Percentiles rank a stretch among this genome's conserved stretches.
Evolutionary conservation across 2,329 filamentous ascomycete genomes (phyloP).

Genomic region (Huntiella decipiens): DNA sequence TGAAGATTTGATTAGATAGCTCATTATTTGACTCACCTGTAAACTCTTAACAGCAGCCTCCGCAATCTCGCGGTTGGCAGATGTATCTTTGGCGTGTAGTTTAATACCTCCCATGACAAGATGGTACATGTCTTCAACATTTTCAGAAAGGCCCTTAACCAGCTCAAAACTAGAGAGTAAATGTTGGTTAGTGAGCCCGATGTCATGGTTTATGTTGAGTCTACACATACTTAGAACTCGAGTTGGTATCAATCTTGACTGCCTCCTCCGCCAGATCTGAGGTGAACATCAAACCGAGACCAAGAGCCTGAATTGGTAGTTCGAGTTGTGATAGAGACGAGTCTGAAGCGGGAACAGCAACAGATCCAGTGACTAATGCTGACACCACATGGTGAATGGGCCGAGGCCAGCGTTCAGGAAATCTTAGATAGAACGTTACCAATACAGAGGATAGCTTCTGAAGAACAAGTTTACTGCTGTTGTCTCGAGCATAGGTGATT

Average conservation of each 20-base stretch:
- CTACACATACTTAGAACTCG: constrained; percentile 31
- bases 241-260: constrained; percentile 45
- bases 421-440: constrained; percentile 56
- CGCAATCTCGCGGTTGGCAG: constrained; percentile 20
- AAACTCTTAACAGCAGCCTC: constrained; percentile 41
- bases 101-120: constrained; percentile 24
- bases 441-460: constrained; percentile 63
- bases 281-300: constrained; percentile 9
- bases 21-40: constrained; percentile 28
- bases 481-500: constrained; percentile 30
- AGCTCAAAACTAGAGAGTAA: constrained; percentile 19
- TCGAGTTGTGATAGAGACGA: too few relatives aligned
- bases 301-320: not conserved
- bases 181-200: constrained; percentile 16
- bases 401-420: constrained; percentile 45
- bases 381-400: constrained; percentile 43
- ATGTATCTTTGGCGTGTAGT: constrained; percentile 11
- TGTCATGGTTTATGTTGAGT: not conserved
- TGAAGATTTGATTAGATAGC: not conserved
- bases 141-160: constrained; percentile 23
- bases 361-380: constrained; percentile 20
- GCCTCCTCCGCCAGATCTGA: constrained; percentile 41
- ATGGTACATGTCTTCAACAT: constrained; percentile 22
- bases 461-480: constrained; percentile 40
- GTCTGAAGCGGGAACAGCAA: not conserved